These are phyloP conservation scores for Cystofilobasidium capitatum DNA, from an alignment of 768 basidiomycete genomes.

Conservation along the genomic window DNA sequence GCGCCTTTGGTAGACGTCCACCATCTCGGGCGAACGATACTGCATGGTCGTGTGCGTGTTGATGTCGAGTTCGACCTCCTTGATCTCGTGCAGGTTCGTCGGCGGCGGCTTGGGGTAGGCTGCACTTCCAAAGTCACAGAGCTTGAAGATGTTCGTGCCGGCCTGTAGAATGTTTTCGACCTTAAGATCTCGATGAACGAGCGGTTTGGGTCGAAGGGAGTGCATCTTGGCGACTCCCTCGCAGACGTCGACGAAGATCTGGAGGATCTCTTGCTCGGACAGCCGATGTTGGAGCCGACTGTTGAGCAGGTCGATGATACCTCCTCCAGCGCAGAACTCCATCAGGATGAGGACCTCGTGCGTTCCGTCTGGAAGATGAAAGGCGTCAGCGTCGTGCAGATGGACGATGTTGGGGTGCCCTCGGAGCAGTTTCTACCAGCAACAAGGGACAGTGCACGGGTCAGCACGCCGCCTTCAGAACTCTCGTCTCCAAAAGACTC, in stretches of 20 bases:
- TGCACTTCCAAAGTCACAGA: slow-evolving; percentile 96
- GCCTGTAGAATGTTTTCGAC: slow-evolving; percentile 97
- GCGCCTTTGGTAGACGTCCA: slow-evolving; percentile 72
- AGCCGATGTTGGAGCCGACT: slow-evolving; percentile 84
- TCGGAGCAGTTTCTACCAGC: slow-evolving; percentile 65
- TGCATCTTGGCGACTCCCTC: slow-evolving; percentile 98
- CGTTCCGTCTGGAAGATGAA: slow-evolving; percentile 62
- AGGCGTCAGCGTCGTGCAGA: slow-evolving; percentile 66
- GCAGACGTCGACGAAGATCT: slow-evolving; percentile 95
- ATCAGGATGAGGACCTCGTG: slow-evolving; percentile 98
- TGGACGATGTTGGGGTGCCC: slow-evolving; percentile 93
- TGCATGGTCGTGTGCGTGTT: slow-evolving; percentile 93
- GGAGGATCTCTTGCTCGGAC: slow-evolving; percentile 90
- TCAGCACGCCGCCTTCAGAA: not conserved
- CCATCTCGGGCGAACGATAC: slow-evolving; percentile 98
- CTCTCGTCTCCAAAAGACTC: slow-evolving; percentile 1
- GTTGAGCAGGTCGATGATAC: slow-evolving; percentile 99
- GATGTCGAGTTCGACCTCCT: slow-evolving; percentile 77
- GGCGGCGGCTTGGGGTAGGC: slow-evolving; percentile 64
- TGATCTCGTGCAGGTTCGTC: slow-evolving; percentile 68
- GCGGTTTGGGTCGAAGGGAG: slow-evolving; percentile 64
- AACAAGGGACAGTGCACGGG: slow-evolving; percentile 22
- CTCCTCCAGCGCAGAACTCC: slow-evolving; percentile 94
- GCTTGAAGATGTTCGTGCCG: slow-evolving; percentile 71
- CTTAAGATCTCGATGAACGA: slow-evolving; percentile 94